Evolutionary conservation across 768 basidiomycete species (phyloP), one percentile per base, ranked within the genome.

Genomic region (Peribolospora kevripleyi): DNA sequence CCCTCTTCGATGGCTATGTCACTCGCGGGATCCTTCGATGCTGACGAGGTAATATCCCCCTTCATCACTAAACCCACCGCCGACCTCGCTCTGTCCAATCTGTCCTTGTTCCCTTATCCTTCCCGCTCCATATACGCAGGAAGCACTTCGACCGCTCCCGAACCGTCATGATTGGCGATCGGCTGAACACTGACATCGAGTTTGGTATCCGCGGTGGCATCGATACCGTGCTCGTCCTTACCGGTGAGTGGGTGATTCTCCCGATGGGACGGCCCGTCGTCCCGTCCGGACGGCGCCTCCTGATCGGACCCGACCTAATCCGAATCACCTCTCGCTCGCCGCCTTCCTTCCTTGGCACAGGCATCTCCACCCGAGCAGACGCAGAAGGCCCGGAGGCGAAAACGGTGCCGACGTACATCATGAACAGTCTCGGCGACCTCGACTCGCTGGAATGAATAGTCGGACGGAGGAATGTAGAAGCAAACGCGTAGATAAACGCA

Each of bases 121-220:
- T 39, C 49, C 25, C 38, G 39, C n/a, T 48, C 25, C 55, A 40
- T 11, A 46, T 25, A 11, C 6, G 9, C 59, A 93, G 88, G 67
- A 78, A 90, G 61, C 66, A 82, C 50, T 88, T 85, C 65, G 82
- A 97, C 68, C 84, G 84, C 47, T 70, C 74, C 57, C 72, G 79
- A 53, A 88, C 90, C 11, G 78, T 97, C 65, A 95, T 98, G 86
- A 73, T 97, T 48, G 91, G 91, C 46, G 91, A 98, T 69, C 77
- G 91, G 57, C 73, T 98, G 60, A 82, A 84, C 66, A 97, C 93
- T 5, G 91, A 98, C 68, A 95, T 98, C 61, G 69, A 82, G 52
- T 98, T 97, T 63, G 93, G 91, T 51, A 75, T 84, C 65, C 75
- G 76, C 49, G 85, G 86, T 46, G 85, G 85, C 38, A 73, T 93